phyloP scores from a whole-genome alignment of 257 asterid species.

The Eucommia ulmoides region DNA sequence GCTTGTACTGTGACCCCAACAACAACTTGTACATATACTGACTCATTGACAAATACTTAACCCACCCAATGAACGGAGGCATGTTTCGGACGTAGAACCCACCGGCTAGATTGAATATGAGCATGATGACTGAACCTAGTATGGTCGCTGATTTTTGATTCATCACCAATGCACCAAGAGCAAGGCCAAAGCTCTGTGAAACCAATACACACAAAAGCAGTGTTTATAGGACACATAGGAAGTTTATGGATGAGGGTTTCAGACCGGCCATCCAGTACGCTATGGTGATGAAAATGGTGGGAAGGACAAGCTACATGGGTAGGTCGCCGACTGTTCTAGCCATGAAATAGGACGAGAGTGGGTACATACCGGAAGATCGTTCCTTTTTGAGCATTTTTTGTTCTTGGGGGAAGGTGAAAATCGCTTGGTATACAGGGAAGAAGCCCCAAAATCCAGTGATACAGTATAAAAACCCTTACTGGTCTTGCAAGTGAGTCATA shows the following conservation, averaged over 20 bases:
- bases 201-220: neutral
- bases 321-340: neutral
- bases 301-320: neutral
- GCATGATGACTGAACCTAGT: neutral
- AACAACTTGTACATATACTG: neutral
- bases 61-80: neutral
- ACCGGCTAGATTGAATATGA: neutral
- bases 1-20: neutral
- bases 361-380: neutral
- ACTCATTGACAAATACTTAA: neutral
- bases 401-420: neutral
- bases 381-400: neutral
- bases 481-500: neutral
- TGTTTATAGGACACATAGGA: neutral
- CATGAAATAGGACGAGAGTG: neutral
- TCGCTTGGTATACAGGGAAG: neutral
- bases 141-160: neutral
- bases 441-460: neutral
- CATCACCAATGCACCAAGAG: neutral
- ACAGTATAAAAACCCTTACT: neutral
- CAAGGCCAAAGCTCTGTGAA: neutral
- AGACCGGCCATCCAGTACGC: neutral
- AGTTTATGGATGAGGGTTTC: neutral
- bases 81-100: neutral
- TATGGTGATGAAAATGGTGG: neutral